Evolutionary conservation across 2,329 filamentous ascomycete genomes (phyloP), one percentile per base, ranked within the genome.

Genomic region (Fusarium coffeatum): DNA sequence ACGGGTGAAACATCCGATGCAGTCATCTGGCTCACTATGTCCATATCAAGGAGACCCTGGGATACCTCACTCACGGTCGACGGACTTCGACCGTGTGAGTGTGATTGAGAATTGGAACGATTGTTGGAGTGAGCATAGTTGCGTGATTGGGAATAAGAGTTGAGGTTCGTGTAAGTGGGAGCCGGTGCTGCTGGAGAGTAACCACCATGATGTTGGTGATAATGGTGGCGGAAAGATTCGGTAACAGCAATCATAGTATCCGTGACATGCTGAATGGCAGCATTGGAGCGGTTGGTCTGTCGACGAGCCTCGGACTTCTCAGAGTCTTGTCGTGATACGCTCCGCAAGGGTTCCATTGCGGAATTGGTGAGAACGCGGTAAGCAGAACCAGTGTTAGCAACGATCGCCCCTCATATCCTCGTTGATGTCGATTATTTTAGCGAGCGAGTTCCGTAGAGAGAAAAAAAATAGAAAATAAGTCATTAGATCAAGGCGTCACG

Each of bases 191-290:
- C 23, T 37, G 72, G 73, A 18, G 53, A 58, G 56, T 67, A 59
- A 20, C 59, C 68, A 34, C 53, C 32, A 59, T 71, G 46, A 34
- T 66, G 61, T 42, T 67, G 58, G 16, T 64, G 71, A 50, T 74
- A 74, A 25, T 72, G 73, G 53, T 72, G 66, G 12, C 71, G 71
- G 46, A 72, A 76, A 20, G 73, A 74, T 45, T 75, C 73, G 4
- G 73, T 76, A 23, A 72, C 71, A 16, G 73, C 73, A 41, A 76
- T 71, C 72, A 76, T 74, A 20, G 69, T 72, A 42, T 72, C 68
- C 32, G 72, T 55, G 37, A 61, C 71, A 63, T 71, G 64, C 37
- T 73, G 72, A 34, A 72, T 32, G 23, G 71, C 65, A 42, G 63
- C 62, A 56, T 67, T 65, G 23, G 47, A 56, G 47, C 64, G 65